Conservation (phyloP, 2,329 filamentous ascomycete species). For the Penicillium sclerotigenum region DNA sequence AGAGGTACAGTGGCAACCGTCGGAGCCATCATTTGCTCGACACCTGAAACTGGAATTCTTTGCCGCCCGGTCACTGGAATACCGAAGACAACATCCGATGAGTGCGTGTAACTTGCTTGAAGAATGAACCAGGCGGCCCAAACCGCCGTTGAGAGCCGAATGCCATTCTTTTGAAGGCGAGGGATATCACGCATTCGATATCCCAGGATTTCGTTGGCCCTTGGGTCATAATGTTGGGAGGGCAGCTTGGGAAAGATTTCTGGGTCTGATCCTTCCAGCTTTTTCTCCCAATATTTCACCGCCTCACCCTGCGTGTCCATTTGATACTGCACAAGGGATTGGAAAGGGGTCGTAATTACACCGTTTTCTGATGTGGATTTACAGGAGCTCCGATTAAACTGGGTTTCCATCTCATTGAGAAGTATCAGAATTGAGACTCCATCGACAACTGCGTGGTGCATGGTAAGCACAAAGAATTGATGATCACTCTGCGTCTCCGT, state of each 20-base stretch:
- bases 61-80: background rate
- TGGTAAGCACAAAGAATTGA: background rate
- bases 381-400: background rate
- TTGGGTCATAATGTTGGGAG: background rate
- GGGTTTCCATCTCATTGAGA: background rate
- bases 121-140: background rate
- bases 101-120: background rate
- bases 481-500: background rate
- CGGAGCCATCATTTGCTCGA: background rate
- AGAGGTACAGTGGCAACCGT: background rate
- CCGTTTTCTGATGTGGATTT: background rate
- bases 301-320: background rate
- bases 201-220: background rate
- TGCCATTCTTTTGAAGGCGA: background rate
- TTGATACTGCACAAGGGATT: background rate
- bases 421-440: background rate
- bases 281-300: background rate
- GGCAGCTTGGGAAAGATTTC: background rate
- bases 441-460: background rate
- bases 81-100: background rate
- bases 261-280: background rate
- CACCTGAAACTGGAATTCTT: background rate
- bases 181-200: background rate
- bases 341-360: background rate
- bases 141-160: background rate